Conservation (phyloP, 352 stramenopile species). For the Phytophthora aleatoria region DNA sequence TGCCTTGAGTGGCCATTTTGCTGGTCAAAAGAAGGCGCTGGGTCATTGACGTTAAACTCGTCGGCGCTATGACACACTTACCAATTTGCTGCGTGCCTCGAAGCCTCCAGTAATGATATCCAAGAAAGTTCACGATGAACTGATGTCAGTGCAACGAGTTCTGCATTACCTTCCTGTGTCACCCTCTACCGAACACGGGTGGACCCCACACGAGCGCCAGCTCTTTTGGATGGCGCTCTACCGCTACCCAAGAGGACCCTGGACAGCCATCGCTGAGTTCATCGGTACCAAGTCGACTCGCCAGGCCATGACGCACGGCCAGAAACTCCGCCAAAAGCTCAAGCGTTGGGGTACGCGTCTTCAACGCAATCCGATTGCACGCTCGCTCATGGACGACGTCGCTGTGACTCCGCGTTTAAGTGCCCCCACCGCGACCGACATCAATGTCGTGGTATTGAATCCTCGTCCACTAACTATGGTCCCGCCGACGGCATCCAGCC, state of each 20-base stretch:
- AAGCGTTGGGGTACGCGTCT: constrained; percentile 41
- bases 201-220: constrained; percentile 36
- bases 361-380: constrained; percentile 17
- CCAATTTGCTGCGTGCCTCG: constrained; percentile 12
- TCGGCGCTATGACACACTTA: constrained; percentile 7
- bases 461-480: not conserved
- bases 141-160: constrained; percentile 26
- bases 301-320: constrained; percentile 52
- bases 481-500: too few species aligned
- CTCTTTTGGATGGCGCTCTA: constrained; percentile 46
- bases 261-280: constrained; percentile 48
- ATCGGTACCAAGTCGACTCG: constrained; percentile 55
- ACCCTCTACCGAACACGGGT: constrained; percentile 30
- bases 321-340: constrained; percentile 57
- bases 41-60: not conserved
- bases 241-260: constrained; percentile 46
- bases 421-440: not conserved
- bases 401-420: not conserved
- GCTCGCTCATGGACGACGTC: constrained; percentile 15
- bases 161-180: constrained; percentile 29
- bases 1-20: constrained; percentile 12
- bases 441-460: constrained; percentile 1
- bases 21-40: constrained; percentile 10
- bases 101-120: constrained; percentile 20
- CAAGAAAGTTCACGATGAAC: constrained; percentile 33